Base-by-base conservation (phyloP, 192 early-diverging fungal genomes). In the Chytriomyces confervae region DNA sequence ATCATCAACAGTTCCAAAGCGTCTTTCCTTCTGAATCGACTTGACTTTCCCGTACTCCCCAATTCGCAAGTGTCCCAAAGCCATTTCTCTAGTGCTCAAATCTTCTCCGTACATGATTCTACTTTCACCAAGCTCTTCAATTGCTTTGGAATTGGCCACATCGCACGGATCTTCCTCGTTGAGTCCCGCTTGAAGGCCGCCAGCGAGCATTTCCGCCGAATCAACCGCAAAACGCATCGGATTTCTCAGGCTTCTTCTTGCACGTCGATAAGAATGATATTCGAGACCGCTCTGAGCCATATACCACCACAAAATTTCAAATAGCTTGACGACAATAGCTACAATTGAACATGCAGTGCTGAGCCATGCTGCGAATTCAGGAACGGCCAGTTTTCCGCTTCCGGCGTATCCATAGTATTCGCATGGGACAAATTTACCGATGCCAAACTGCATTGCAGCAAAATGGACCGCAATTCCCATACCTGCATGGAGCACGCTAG, bases 241-340 rank as follows among this genome's bases (percentile, higher is more conserved):
- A 50, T 75, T 29, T 20, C 63, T 13, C 29, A 75, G 45, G 23
- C 43, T 24, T 16, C 73, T 18, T 7, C 61, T 24, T 16, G 73
- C 73, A 5, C 73, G 73, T 24, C 62, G 60, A 20, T 65, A 65
- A n/a, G 43, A 10, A 23, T 45, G 46, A 36, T 44, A 48, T 18
- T 75, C 29, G n/a, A 65, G 16, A 18, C 63, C 48, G 10, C 2
- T 50, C 29, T 62, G 61, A n/a, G 73, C 63, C 73, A 75, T 75
- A 9, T n/a, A 10, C 63, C 63, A 75, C 73, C 73, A 75, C n/a
- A 75, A 36, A 18, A 75, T 75, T 44, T 75, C 73, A 50, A 75
- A 75, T 20, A 65, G n/a, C 48, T 75, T 75, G 20, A 65, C 46
- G 9, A 75, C 8, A 36, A 48, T 49, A 9, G 46, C 61, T 10